A percentile compares a stretch with the other conserved stretches of the same genome.
Evolutionary conservation across 306 rosid species (phyloP).

Genomic region (Ormosia semicastrata): DNA sequence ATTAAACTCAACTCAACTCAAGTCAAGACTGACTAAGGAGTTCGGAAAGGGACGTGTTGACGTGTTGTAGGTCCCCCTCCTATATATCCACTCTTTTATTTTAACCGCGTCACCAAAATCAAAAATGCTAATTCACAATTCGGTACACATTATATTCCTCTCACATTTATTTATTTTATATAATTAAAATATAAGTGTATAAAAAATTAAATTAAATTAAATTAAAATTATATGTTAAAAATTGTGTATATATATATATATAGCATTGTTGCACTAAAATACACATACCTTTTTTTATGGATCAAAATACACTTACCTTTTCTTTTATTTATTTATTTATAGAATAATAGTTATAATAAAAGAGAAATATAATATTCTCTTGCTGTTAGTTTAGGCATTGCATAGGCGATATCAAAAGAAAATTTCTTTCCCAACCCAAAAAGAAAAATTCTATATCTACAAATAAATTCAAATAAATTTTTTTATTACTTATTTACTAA

Average conservation of each 20-base stretch:
- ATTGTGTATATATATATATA: no score
- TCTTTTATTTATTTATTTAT: neutral
- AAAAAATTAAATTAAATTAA: no score
- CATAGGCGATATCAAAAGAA: no score
- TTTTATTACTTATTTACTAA: neutral
- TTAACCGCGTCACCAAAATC: neutral
- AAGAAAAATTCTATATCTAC: neutral
- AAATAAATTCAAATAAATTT: neutral
- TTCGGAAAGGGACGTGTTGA: no score
- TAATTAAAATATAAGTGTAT: no score
- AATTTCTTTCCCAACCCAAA: neutral
- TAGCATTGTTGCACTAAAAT: neutral
- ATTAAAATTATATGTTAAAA: no score
- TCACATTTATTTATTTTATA: no score
- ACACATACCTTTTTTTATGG: neutral
- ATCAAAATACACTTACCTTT: neutral
- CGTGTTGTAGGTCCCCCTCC: neutral
- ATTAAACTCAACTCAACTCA: no score
- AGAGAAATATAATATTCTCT: neutral
- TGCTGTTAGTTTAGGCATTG: neutral
- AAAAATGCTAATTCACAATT: no score
- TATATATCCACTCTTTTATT: neutral
- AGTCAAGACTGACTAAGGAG: no score
- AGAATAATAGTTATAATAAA: neutral
- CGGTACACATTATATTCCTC: no score